Conservation (phyloP, 371 early-diverging fungal genomes). For the Actinomucor elegans region DNA sequence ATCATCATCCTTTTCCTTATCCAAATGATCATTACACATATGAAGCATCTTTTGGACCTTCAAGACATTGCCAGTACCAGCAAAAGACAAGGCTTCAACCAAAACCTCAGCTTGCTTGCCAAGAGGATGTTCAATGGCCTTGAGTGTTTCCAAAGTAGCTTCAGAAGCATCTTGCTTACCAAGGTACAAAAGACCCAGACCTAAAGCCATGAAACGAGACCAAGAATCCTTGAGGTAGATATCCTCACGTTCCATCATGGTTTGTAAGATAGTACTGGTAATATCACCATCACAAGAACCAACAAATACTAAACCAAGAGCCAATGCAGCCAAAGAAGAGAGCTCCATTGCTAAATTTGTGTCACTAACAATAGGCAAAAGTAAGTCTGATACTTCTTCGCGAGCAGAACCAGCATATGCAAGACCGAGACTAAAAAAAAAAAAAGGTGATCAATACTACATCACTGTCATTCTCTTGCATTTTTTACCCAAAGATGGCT, state of each 20-base stretch:
- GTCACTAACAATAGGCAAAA: slow-evolving; percentile 86
- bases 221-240: slow-evolving; percentile 79
- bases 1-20: slow-evolving; percentile 80
- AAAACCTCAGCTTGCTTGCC: slow-evolving; percentile 86
- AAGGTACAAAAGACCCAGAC: slow-evolving; percentile 86
- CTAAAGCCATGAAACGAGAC: slow-evolving; percentile 90
- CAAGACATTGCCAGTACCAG: slow-evolving; percentile 95
- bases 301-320: slow-evolving; percentile 90
- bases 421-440: slow-evolving; percentile 74
- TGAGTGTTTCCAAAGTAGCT: slow-evolving; percentile 90
- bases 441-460: neutral
- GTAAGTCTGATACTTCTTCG: slow-evolving; percentile 80
- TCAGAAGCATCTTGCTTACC: slow-evolving; percentile 91
- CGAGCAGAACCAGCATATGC: slow-evolving; percentile 94
- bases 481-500: slow-evolving; percentile 69
- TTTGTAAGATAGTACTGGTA: slow-evolving; percentile 87
- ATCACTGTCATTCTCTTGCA: neutral
- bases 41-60: slow-evolving; percentile 96
- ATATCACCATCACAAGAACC: slow-evolving; percentile 93
- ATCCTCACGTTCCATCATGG: slow-evolving; percentile 94
- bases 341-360: slow-evolving; percentile 86
- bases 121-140: slow-evolving; percentile 90
- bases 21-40: slow-evolving; percentile 91
- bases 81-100: slow-evolving; percentile 88
- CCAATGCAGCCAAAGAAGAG: slow-evolving; percentile 85